Percentiles rank a stretch among this genome's conserved stretches.
These are phyloP conservation scores for Talaromyces proteolyticus DNA, from an alignment of 495 filamentous ascomycete genomes.

Conservation along the genomic window DNA sequence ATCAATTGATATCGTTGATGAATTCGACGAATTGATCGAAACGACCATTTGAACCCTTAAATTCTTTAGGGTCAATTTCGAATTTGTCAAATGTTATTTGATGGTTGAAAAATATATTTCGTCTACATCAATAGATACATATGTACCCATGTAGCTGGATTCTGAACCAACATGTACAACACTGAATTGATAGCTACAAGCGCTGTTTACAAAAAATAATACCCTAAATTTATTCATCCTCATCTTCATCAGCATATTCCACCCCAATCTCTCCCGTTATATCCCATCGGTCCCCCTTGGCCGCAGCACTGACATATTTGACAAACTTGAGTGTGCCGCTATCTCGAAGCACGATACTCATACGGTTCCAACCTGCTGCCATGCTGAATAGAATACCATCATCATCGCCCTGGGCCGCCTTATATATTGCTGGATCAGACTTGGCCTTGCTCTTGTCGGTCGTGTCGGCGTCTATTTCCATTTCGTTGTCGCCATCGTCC, in stretches of 20 bases:
- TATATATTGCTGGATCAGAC: slow-evolving; percentile 64
- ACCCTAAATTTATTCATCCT: slow-evolving; percentile 34
- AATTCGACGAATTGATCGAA: too few species aligned
- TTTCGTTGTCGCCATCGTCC: slow-evolving; percentile 73
- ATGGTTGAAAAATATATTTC: too few species aligned
- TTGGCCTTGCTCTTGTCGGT: slow-evolving; percentile 13
- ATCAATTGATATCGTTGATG: too few species aligned
- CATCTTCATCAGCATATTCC: slow-evolving; percentile 35
- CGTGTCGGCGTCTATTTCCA: slow-evolving; percentile 37
- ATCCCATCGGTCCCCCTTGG: slow-evolving; percentile 92
- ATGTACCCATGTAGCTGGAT: too few species aligned
- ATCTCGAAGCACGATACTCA: slow-evolving; percentile 86
- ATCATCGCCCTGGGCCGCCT: slow-evolving; percentile 59
- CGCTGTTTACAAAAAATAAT: too few species aligned
- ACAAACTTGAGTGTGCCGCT: slow-evolving; percentile 83
- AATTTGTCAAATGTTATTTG: too few species aligned
- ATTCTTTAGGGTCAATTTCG: too few species aligned
- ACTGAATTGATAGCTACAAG: too few species aligned
- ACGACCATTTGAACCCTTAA: too few species aligned
- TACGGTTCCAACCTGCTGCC: slow-evolving; percentile 81
- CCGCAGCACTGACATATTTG: slow-evolving; percentile 83
- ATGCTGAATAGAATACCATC: slow-evolving; percentile 89
- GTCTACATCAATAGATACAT: too few species aligned
- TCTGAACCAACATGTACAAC: too few species aligned
- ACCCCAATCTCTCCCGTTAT: slow-evolving; percentile 58